Base-by-base conservation (phyloP, 1,284 basidiomycete genomes). In the Erythrobasidium hasegawianum region DNA sequence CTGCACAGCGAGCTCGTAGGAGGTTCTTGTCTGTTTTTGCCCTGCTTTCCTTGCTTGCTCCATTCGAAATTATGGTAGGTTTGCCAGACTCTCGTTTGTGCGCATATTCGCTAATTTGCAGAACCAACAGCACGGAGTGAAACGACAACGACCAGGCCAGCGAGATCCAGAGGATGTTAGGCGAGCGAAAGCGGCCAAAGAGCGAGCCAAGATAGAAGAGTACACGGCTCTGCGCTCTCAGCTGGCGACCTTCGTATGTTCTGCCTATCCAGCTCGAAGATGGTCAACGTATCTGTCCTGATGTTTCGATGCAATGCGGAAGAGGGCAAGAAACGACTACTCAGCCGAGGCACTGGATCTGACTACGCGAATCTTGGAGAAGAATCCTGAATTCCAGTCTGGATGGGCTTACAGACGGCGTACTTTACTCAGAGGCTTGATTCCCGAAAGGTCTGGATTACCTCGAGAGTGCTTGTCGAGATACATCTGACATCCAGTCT, bases 321-420 rank as follows among this genome's bases (percentile, higher is more conserved):
- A 64, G 61, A 26, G 26, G 33, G 27, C 40, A 20, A 57, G 54
- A 20, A 29, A 64, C 18, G 69, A 69, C 8, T 71, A 83, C 81
- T 84, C 85, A 58, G 75, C 77, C 29, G 86, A 87, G 18, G 84
- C 89, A 0, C 83, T 95, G 33, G 81, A 83, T 20, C 79, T 68
- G 52, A 67, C 69, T 22, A 70, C 70, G 27, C 68, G 39, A 52
- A 49, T 72, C 40, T 70, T 71, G 58, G 52, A 49, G 39, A 56
- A 67, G 58, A 71, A 73, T 57, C 74, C 71, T 14, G 74, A 77
- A 71, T 90, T 91, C 75, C 95, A 94, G 77, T 92, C 91, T 0
- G 80, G 90, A 52, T 96, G 93, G 93, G 94, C 94, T 77, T 93
- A 91, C 77, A 83, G 93, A 49, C 81, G 92, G 27, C 80, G 84